A percentile compares a stretch with the other conserved stretches of the same genome.
Evolutionary conservation across 495 filamentous ascomycete species (phyloP).

Genomic region (Haplographium delicatum): DNA sequence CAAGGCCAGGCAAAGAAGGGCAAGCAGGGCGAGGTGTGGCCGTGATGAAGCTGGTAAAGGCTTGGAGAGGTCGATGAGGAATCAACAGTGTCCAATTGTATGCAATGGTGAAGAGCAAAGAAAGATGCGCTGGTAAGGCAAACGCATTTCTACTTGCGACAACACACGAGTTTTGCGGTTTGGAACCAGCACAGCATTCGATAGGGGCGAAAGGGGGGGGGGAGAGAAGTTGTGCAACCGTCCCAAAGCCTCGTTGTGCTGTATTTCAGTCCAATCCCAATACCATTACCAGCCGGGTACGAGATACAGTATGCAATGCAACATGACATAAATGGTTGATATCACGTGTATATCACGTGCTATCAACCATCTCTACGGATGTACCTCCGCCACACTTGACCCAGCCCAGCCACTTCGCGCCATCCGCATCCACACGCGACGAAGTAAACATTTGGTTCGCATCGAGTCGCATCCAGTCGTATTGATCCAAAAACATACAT

Average conservation of each 20-base stretch:
- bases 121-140: too few relatives aligned
- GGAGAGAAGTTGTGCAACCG: background rate
- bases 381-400: background rate
- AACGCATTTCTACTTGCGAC: too few relatives aligned
- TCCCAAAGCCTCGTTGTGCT: background rate
- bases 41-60: too few relatives aligned
- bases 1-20: background rate
- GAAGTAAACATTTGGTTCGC: constrained; percentile 4
- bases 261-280: background rate
- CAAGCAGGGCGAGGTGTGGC: background rate
- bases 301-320: background rate
- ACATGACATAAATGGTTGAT: background rate
- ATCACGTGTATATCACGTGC: background rate
- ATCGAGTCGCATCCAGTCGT: too few relatives aligned
- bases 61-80: too few relatives aligned
- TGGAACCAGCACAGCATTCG: too few relatives aligned
- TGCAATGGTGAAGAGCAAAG: too few relatives aligned
- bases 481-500: constrained; percentile 2
- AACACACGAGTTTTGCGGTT: too few relatives aligned
- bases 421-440: constrained; percentile 1
- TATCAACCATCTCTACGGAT: too few relatives aligned
- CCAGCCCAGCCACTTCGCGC: background rate
- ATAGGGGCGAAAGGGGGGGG: background rate
- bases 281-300: background rate
- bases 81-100: too few relatives aligned